Percentiles rank a stretch among this genome's conserved stretches.
Evolutionary conservation across 2,329 filamentous ascomycete genomes (phyloP).

Genomic region (Colletotrichum eremochloae): DNA sequence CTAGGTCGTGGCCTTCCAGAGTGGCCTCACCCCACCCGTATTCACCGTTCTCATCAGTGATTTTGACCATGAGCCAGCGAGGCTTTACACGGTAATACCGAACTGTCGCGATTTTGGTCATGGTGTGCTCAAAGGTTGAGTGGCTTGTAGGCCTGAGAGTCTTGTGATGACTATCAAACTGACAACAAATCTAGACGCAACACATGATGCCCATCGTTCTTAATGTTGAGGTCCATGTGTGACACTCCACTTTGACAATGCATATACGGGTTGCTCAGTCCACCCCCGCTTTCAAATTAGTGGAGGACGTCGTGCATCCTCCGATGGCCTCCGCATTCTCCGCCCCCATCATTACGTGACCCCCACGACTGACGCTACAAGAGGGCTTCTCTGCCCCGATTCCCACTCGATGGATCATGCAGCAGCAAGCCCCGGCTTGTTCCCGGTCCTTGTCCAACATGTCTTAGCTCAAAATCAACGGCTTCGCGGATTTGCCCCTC

Average conservation of each 20-base stretch:
- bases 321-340: conserved; percentile 8
- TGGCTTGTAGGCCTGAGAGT: background rate
- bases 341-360: conserved; percentile 14
- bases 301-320: background rate
- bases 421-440: conserved; percentile 17
- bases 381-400: background rate
- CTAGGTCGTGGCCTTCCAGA: conserved; percentile 74
- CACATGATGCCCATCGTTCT: conserved; percentile 9
- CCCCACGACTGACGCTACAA: conserved; percentile 20
- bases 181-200: background rate
- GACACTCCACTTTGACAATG: background rate
- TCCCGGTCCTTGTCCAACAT: background rate
- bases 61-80: conserved; percentile 78
- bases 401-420: conserved; percentile 8
- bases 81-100: conserved; percentile 77
- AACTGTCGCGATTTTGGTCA: conserved; percentile 66
- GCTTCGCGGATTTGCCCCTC: background rate
- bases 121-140: background rate
- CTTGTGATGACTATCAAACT: background rate
- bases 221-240: conserved; percentile 20
- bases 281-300: conserved; percentile 16
- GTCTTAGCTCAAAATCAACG: background rate
- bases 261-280: conserved; percentile 4
- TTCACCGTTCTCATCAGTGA: conserved; percentile 70
- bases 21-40: conserved; percentile 77